Conservation (phyloP, 768 basidiomycete species). For the Nidula microcarpa region DNA sequence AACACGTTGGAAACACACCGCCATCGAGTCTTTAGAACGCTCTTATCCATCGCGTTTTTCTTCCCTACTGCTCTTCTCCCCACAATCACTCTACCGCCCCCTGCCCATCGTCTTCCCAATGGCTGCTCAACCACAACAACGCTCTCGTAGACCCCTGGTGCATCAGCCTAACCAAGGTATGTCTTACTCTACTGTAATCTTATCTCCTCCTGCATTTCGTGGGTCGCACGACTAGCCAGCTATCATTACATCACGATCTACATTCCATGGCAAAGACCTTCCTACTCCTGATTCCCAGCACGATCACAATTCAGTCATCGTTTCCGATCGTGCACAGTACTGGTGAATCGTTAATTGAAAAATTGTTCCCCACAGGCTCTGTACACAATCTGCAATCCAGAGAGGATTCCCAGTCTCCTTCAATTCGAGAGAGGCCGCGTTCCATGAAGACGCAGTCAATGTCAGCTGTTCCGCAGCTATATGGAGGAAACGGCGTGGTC, state of each 20-base stretch:
- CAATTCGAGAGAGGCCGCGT: slow-evolving; percentile 46
- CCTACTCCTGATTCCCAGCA: slow-evolving; percentile 3
- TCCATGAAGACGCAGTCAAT: slow-evolving; percentile 57
- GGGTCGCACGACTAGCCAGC: too few relatives aligned
- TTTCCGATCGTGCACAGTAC: slow-evolving; percentile 8
- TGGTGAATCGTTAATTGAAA: slow-evolving; percentile 5
- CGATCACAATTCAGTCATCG: slow-evolving; percentile 10
- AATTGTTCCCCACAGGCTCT: slow-evolving; percentile 26
- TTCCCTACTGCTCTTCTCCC: slow-evolving; percentile 16
- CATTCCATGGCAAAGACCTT: slow-evolving; percentile 3
- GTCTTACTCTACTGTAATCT: slow-evolving; percentile 19
- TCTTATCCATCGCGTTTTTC: slow-evolving; percentile 5
- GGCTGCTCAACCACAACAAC: slow-evolving; percentile 60
- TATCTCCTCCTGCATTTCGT: background rate
- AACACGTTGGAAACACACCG: slow-evolving; percentile 72
- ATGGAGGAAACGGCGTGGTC: slow-evolving; percentile 29
- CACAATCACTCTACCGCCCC: slow-evolving; percentile 17
- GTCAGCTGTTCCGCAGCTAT: slow-evolving; percentile 51
- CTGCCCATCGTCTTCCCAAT: slow-evolving; percentile 29
- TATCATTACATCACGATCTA: too few relatives aligned
- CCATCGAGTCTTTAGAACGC: slow-evolving; percentile 25
- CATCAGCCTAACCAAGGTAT: slow-evolving; percentile 47
- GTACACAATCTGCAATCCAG: slow-evolving; percentile 38
- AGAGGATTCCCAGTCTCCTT: slow-evolving; percentile 48
- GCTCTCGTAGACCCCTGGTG: slow-evolving; percentile 49